Percentiles rank a stretch among this genome's conserved stretches.
phyloP scores from a whole-genome alignment of 2,329 filamentous ascomycete species.

The Colletotrichum gloeosporioides region DNA sequence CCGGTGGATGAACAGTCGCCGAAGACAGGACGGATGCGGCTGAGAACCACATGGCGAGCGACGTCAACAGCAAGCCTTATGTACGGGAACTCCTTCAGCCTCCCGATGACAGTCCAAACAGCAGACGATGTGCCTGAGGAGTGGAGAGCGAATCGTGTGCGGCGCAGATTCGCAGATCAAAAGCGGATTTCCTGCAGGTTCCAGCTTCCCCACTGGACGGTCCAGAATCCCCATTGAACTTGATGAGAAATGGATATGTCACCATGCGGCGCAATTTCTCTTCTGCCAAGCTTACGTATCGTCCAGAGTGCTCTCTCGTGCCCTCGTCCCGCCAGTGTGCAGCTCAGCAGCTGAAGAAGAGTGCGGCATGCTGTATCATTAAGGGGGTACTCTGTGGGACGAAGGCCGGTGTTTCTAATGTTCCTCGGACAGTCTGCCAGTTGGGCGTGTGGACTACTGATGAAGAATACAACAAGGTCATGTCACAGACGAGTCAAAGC shows the following conservation, averaged over 20 bases:
- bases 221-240: neutral
- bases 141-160: slow-evolving; percentile 12
- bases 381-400: neutral
- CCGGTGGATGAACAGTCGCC: neutral
- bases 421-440: neutral
- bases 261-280: neutral
- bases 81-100: neutral
- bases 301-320: neutral
- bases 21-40: neutral
- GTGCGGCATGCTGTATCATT: neutral
- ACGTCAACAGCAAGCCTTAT: neutral
- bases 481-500: slow-evolving; percentile 15
- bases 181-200: slow-evolving; percentile 15
- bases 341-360: neutral
- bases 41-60: neutral
- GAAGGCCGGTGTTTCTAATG: neutral
- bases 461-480: neutral
- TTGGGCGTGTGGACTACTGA: neutral
- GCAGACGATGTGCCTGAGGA: neutral
- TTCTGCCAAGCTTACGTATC: neutral
- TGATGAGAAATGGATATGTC: neutral
- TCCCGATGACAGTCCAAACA: neutral
- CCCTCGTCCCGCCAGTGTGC: neutral
- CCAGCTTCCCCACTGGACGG: slow-evolving; percentile 7
- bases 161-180: slow-evolving; percentile 19